Evolutionary conservation across 495 filamentous ascomycete genomes (phyloP).

Genomic region (Jackrogersella minutella): DNA sequence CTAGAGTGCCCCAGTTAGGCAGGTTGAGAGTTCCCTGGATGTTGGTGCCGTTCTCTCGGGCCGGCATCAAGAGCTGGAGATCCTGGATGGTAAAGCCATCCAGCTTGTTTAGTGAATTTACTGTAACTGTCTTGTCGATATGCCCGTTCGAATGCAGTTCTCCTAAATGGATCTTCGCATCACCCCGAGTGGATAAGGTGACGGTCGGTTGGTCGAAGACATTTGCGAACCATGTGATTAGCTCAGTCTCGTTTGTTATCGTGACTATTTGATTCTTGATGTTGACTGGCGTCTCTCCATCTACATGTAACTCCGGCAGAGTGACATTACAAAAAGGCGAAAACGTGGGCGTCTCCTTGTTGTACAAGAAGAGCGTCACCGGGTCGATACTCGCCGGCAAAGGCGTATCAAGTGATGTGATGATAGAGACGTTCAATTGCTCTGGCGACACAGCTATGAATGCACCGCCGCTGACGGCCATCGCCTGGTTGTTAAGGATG

Average conservation of each 20-base stretch:
- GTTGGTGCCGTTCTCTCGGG: conserved; percentile 50
- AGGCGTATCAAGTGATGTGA: conserved; percentile 49
- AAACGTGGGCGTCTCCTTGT: conserved; percentile 44
- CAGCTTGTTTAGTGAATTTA: conserved; percentile 52
- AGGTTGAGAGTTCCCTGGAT: conserved; percentile 49
- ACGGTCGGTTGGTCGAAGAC: conserved; percentile 51
- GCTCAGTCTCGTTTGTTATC: conserved; percentile 50
- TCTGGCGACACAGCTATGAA: conserved; percentile 48
- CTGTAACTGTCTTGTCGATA: conserved; percentile 52
- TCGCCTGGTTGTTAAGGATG: conserved; percentile 50
- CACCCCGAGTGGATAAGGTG: conserved; percentile 48
- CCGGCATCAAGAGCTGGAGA: conserved; percentile 51
- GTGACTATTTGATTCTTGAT: conserved; percentile 48
- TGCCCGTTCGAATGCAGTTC: conserved; percentile 47
- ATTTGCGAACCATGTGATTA: conserved; percentile 47
- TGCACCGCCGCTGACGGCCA: conserved; percentile 49
- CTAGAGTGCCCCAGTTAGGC: conserved; percentile 57
- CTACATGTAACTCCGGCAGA: conserved; percentile 46
- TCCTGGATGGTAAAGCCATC: conserved; percentile 54
- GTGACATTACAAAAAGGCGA: conserved; percentile 48
- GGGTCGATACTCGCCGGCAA: conserved; percentile 48
- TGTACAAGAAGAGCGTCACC: conserved; percentile 49
- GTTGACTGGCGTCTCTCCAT: conserved; percentile 48
- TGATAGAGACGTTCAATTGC: conserved; percentile 49
- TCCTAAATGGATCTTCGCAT: conserved; percentile 48